These are phyloP conservation scores for Eucalyptus pauciflora DNA, from an alignment of 345 rosid genomes.

Conservation along the genomic window DNA sequence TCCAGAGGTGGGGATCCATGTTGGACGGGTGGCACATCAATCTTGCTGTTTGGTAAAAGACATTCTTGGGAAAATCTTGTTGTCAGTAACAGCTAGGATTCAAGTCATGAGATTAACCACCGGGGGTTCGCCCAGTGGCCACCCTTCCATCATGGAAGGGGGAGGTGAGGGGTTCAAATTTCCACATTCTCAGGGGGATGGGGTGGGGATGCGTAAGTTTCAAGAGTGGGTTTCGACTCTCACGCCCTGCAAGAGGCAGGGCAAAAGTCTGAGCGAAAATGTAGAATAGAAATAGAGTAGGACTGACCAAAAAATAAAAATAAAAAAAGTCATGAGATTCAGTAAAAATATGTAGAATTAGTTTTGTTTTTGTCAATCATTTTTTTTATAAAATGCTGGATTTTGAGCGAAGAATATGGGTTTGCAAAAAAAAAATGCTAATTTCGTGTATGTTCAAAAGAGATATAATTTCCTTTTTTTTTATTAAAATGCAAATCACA, in stretches of 20 bases:
- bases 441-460: neutral
- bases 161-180: no score
- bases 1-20: fast-evolving
- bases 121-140: no score
- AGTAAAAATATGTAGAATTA: neutral
- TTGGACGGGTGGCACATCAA: fast-evolving
- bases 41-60: fast-evolving
- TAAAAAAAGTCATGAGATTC: no score
- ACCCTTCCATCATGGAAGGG: no score
- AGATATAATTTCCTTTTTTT: neutral
- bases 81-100: fast-evolving
- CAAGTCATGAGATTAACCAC: fast-evolving
- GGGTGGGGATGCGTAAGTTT: no score
- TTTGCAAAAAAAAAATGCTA: neutral
- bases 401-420: neutral
- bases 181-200: no score
- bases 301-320: no score
- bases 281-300: no score
- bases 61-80: fast-evolving
- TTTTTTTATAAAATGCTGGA: neutral
- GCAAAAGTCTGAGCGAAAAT: no score
- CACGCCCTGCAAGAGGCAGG: no score
- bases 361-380: neutral
- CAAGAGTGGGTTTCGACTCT: no score
- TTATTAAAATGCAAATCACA: neutral